Percentiles rank a stretch among this genome's conserved stretches.
These are phyloP conservation scores for Neonectria hederae DNA, from an alignment of 2,329 filamentous ascomycete species.

Conservation along the genomic window DNA sequence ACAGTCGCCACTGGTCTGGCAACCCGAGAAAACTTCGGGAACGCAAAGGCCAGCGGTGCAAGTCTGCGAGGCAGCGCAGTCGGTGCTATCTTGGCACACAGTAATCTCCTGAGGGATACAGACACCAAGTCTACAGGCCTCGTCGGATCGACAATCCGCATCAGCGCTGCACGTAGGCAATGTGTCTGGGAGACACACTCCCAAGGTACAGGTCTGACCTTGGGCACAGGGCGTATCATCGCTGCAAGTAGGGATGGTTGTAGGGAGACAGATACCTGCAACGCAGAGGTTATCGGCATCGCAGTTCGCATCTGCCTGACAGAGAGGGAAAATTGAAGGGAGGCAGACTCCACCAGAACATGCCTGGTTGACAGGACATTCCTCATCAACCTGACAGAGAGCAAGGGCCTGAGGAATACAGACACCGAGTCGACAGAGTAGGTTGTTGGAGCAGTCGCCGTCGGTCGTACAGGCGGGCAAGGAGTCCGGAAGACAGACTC, in stretches of 20 bases:
- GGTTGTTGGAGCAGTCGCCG: constrained; percentile 1
- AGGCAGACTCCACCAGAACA: constrained; percentile 21
- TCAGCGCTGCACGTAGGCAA: constrained; percentile 1
- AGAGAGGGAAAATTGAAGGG: constrained; percentile 6
- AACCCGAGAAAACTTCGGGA: constrained; percentile 5
- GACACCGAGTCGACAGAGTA: constrained; percentile 11
- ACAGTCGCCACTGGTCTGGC: background rate
- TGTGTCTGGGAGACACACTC: constrained; percentile 5
- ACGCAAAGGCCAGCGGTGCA: constrained; percentile 15
- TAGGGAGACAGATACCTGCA: constrained; percentile 5
- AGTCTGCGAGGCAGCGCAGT: constrained; percentile 1
- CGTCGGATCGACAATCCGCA: constrained; percentile 5
- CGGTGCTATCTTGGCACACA: background rate
- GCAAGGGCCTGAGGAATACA: constrained; percentile 7
- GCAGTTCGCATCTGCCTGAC: constrained; percentile 10
- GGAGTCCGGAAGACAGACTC: constrained; percentile 10
- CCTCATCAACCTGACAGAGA: background rate
- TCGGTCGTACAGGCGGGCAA: constrained; percentile 11
- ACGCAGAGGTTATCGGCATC: background rate
- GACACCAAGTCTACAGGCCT: constrained; percentile 11
- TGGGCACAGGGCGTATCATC: background rate
- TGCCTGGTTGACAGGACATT: constrained; percentile 3
- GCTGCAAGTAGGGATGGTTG: background rate
- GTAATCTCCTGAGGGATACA: constrained; percentile 10
- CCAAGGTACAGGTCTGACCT: constrained; percentile 8